Evolutionary conservation across 2,329 filamentous ascomycete species (phyloP).

Genomic region (Cladorrhinum sp.): DNA sequence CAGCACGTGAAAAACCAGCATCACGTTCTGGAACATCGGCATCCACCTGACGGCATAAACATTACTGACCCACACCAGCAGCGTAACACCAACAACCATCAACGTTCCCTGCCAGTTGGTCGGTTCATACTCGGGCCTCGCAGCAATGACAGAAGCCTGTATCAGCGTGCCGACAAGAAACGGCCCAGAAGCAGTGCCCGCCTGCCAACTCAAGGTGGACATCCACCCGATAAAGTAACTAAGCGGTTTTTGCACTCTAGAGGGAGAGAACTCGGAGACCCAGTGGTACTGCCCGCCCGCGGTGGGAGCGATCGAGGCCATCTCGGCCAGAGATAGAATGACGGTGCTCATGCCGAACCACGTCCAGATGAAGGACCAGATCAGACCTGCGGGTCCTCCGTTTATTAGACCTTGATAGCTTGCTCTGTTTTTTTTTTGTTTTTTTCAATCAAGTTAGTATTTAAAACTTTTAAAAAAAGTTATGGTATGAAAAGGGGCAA

Average conservation of each 20-base stretch:
- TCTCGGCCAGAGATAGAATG: neutral
- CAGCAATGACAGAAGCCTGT: neutral
- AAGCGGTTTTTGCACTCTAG: neutral
- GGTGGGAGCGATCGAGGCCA: constrained; percentile 2
- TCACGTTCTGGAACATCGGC: neutral
- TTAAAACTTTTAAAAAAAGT: too few species aligned
- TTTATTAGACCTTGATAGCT: constrained; percentile 2
- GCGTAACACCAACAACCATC: neutral
- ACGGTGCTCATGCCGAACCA: constrained; percentile 3
- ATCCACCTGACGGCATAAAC: neutral
- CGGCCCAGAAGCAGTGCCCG: neutral
- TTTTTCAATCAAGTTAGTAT: too few species aligned
- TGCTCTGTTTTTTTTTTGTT: neutral
- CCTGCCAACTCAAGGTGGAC: constrained; percentile 2
- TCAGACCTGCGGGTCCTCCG: neutral
- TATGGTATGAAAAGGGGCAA: too few species aligned
- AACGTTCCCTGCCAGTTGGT: neutral
- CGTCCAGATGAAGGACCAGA: neutral
- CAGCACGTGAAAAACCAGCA: neutral
- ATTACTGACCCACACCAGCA: neutral
- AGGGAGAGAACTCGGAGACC: neutral
- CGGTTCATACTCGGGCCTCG: neutral
- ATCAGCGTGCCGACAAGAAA: constrained; percentile 1
- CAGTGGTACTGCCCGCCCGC: constrained; percentile 5
- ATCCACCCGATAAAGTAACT: constrained; percentile 4